A percentile compares a stretch with the other conserved stretches of the same genome.
Evolutionary conservation across 192 early-diverging fungal genomes (phyloP).

Genomic region (Coemansia sp.): DNA sequence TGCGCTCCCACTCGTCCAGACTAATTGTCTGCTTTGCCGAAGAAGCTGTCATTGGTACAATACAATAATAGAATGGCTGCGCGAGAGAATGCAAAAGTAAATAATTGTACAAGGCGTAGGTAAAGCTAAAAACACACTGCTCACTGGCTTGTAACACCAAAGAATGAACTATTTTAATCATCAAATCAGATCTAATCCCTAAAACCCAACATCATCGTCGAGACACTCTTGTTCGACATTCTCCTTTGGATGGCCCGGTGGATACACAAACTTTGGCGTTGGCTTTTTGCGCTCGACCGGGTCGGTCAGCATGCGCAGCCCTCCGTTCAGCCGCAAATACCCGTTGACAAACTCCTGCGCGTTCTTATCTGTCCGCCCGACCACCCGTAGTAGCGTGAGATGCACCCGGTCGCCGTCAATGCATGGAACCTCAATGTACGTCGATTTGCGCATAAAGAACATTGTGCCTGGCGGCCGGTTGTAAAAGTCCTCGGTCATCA

Average conservation of each 20-base stretch:
- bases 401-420: conserved; percentile 23
- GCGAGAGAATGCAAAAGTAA: conserved; percentile 9
- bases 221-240: neutral
- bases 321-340: conserved; percentile 15
- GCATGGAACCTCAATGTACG: conserved; percentile 33
- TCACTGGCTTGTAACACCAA: neutral
- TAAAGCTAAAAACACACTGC: neutral
- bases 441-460: conserved; percentile 21
- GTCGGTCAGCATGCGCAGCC: conserved; percentile 18
- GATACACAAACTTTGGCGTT: conserved; percentile 42
- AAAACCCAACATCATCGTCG: neutral
- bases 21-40: conserved; percentile 62
- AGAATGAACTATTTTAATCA: neutral
- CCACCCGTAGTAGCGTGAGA: neutral
- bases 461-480: conserved; percentile 25
- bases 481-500: conserved; percentile 2
- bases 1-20: conserved; percentile 82
- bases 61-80: neutral
- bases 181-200: neutral
- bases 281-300: conserved; percentile 15
- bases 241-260: conserved; percentile 13
- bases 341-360: conserved; percentile 23
- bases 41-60: conserved; percentile 34
- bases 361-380: conserved; percentile 11
- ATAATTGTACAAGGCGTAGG: neutral